Base-by-base conservation (phyloP, 1,284 basidiomycete species). In the Gymnopus androsaceus region DNA sequence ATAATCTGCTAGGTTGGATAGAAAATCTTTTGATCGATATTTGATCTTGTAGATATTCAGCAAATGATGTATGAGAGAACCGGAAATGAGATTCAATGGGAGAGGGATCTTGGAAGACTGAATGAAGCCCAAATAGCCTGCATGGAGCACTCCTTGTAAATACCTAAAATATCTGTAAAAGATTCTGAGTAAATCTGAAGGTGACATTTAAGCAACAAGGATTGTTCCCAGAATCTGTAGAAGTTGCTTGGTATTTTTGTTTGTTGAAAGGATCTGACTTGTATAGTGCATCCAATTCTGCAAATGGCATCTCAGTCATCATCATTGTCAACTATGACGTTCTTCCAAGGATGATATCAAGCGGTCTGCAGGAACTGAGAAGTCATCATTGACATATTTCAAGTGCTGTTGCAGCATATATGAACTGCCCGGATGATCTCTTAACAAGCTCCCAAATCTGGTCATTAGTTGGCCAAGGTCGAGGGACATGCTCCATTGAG, bases 1-100 rank as follows among this genome's bases (percentile, higher is more conserved):
- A n/a, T n/a, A n/a, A n/a, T n/a, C n/a, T n/a, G n/a, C n/a, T n/a
- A n/a, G n/a, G n/a, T n/a, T n/a, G n/a, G n/a, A n/a, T n/a, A n/a
- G n/a, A n/a, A n/a, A n/a, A n/a, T n/a, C n/a, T n/a, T n/a, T n/a
- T n/a, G n/a, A n/a, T n/a, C n/a, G n/a, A n/a, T n/a, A n/a, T n/a
- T n/a, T n/a, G n/a, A n/a, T n/a, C n/a, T n/a, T n/a, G 51, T 5
- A 46, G 31, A 37, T 45, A 53, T 12, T 53, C 51, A 21, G 17
- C 17, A 25, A 53, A 53, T 5, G 42, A 53, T 36, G 30, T 25
- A 37, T 53, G 51, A 19, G 30, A 9, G 14, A 53, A 17, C 21
- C 23, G n/a, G 31, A 36, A 36, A 19, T 17, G 11, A 36, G 21
- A 45, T 44, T 46, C 51, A 23, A 53, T 36, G 34, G 30, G 31